Conservation (phyloP, 805 yeast genomes). For the Lipomyces yamanashiensis region DNA sequence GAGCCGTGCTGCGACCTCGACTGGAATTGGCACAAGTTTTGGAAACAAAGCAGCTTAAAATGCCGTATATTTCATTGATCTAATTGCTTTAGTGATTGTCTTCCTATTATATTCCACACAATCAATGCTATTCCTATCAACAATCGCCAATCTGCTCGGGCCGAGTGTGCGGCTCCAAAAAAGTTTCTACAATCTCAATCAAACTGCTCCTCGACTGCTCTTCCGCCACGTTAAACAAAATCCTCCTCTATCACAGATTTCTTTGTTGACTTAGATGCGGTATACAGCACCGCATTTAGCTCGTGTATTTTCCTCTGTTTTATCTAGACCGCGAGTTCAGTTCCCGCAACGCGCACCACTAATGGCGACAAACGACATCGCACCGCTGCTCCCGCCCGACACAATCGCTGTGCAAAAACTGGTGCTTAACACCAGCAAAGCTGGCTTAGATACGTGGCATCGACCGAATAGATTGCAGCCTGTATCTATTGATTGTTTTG, state of each 20-base stretch:
- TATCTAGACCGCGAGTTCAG: background rate
- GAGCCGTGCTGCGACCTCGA: too few relatives aligned
- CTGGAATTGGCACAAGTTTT: background rate
- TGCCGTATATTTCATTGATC: background rate
- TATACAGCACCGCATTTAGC: too few relatives aligned
- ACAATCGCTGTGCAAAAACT: slow-evolving; percentile 41
- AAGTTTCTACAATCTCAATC: too few relatives aligned
- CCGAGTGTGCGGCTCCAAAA: too few relatives aligned
- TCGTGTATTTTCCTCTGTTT: background rate
- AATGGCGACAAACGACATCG: slow-evolving; percentile 1
- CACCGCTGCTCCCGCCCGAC: slow-evolving; percentile 27
- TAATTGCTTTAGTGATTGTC: background rate
- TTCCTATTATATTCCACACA: too few relatives aligned
- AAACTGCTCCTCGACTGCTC: too few relatives aligned
- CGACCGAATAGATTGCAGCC: slow-evolving; percentile 58
- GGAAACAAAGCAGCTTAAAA: background rate
- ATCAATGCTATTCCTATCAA: too few relatives aligned
- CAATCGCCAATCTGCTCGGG: too few relatives aligned
- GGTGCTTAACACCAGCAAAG: slow-evolving; percentile 59
- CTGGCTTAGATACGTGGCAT: slow-evolving; percentile 34
- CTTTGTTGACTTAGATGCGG: too few relatives aligned
- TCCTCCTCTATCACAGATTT: too few relatives aligned
- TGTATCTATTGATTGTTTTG: slow-evolving; percentile 59
- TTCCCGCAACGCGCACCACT: background rate
- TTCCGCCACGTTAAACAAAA: too few relatives aligned